phyloP scores from a whole-genome alignment of 2,329 filamentous ascomycete species.

The Pyrenochaeta sp. region DNA sequence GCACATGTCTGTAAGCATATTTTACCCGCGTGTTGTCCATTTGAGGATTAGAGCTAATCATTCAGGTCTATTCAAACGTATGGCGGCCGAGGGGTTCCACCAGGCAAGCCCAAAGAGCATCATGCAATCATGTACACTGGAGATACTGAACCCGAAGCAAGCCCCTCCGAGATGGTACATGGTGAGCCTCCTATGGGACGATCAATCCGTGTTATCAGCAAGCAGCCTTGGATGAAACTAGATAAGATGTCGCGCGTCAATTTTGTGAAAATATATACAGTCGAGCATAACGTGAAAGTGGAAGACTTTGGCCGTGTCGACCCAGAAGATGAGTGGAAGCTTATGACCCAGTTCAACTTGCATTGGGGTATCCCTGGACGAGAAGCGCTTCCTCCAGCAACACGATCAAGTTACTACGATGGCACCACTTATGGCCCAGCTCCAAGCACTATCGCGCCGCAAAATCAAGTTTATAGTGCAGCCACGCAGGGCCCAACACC shows the following conservation, averaged over 20 bases:
- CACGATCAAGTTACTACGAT: background rate
- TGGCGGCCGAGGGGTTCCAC: slow-evolving; percentile 16
- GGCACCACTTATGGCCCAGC: background rate
- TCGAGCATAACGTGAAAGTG: slow-evolving; percentile 42
- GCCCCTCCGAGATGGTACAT: background rate
- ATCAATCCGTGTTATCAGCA: background rate
- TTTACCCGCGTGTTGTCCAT: background rate
- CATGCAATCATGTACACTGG: slow-evolving; percentile 33
- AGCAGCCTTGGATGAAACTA: slow-evolving; percentile 17
- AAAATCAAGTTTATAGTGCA: too few relatives aligned
- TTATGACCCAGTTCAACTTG: slow-evolving; percentile 15
- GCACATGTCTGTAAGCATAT: slow-evolving; percentile 20
- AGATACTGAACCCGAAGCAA: background rate
- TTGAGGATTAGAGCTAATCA: too few relatives aligned
- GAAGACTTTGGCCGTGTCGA: slow-evolving; percentile 31
- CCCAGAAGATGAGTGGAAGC: slow-evolving; percentile 8
- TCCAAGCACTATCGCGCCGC: background rate
- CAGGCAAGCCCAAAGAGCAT: slow-evolving; percentile 17
- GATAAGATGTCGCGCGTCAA: slow-evolving; percentile 32
- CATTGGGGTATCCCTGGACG: slow-evolving; percentile 10
- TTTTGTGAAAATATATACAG: slow-evolving; percentile 33
- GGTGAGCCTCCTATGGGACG: background rate
- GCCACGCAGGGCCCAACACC: too few relatives aligned
- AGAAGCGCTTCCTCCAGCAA: background rate
- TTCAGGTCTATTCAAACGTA: slow-evolving; percentile 35